Evolutionary conservation across 352 stramenopile genomes (phyloP), one percentile per base, ranked within the genome.

Genomic region (Globisporangium cylindrosporum): DNA sequence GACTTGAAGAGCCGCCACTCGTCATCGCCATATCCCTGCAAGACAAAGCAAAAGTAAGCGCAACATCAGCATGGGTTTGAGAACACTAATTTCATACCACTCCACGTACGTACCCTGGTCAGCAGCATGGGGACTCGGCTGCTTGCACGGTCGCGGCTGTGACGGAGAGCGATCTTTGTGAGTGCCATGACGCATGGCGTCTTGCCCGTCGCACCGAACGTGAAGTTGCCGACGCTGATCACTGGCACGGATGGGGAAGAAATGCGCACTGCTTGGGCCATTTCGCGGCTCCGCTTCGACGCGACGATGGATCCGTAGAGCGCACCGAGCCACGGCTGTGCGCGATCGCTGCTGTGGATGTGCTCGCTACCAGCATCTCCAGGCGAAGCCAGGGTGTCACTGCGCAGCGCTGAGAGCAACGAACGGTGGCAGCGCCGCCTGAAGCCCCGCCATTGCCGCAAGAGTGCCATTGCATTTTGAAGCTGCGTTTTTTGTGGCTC

Each of bases 201-300:
- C 73, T 92, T 92, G 60, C 84, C 84, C 4, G 84, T 92, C n/a
- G 79, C 84, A 1, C 84, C 84, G 48, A 90, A 91, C 2, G 84
- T 92, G 62, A 87, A 55, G 72, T 92, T 92, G 32, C 84, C 84
- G 27, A 91, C 78, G 51, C 81, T 89, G n/a, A 92, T 69, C 18
- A 89, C 78, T 7, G 75, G 80, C 49, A 92, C 53, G 7, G 54
- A 29, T 0, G 56, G 64, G 8, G 73, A 67, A n/a, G 67, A 63
- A 43, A 90, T 73, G 24, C 73, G 78, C 32, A 73, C 46, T 1
- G 69, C 34, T 0, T 32, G 18, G 38, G 71, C 49, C 51, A 69
- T 20, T 25, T 83, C 79, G 22, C 67, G 66, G 29, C 14, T 34
- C 18, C 81, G 72, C 69, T 81, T 86, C 34, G 66, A 51, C 10